Conservation (phyloP, 768 basidiomycete species). For the Pulveroboletus sp. region DNA sequence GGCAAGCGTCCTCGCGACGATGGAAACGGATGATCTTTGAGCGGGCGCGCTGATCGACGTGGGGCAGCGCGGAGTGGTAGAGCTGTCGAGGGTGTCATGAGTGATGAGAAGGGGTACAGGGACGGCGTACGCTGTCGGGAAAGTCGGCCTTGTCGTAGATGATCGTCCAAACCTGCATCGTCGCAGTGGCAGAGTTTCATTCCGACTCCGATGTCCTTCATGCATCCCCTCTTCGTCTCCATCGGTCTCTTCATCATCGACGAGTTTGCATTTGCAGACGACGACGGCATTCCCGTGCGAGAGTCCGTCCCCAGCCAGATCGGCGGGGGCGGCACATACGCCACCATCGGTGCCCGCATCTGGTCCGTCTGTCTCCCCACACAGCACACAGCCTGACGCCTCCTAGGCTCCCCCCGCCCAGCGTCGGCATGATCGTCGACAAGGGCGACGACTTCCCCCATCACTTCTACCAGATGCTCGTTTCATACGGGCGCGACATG, state of each 20-base stretch:
- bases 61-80: slow-evolving; percentile 53
- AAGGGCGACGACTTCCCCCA: slow-evolving; percentile 71
- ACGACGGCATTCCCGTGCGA: slow-evolving; percentile 41
- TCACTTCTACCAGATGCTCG: slow-evolving; percentile 48
- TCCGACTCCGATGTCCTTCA: slow-evolving; percentile 20
- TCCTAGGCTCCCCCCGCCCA: slow-evolving; percentile 56
- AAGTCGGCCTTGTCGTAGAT: slow-evolving; percentile 33
- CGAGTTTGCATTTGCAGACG: slow-evolving; percentile 38
- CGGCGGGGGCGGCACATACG: slow-evolving; percentile 86
- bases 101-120: neutral
- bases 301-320: slow-evolving; percentile 43
- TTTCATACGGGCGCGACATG: slow-evolving; percentile 65
- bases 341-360: slow-evolving; percentile 73
- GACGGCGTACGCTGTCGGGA: slow-evolving; percentile 33
- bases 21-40: slow-evolving; percentile 61
- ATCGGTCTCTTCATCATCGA: slow-evolving; percentile 92
- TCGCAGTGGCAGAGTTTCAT: slow-evolving; percentile 13
- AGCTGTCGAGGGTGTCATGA: slow-evolving; percentile 39
- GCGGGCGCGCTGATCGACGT: slow-evolving; percentile 54
- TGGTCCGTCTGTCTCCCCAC: slow-evolving; percentile 43
- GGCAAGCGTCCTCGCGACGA: slow-evolving; percentile 69
- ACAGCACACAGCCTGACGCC: neutral
- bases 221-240: slow-evolving; percentile 45
- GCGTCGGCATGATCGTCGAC: slow-evolving; percentile 82
- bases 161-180: slow-evolving; percentile 43